Evolutionary conservation across 2,329 filamentous ascomycete species (phyloP).

Genomic region (Amauroascus niger): DNA sequence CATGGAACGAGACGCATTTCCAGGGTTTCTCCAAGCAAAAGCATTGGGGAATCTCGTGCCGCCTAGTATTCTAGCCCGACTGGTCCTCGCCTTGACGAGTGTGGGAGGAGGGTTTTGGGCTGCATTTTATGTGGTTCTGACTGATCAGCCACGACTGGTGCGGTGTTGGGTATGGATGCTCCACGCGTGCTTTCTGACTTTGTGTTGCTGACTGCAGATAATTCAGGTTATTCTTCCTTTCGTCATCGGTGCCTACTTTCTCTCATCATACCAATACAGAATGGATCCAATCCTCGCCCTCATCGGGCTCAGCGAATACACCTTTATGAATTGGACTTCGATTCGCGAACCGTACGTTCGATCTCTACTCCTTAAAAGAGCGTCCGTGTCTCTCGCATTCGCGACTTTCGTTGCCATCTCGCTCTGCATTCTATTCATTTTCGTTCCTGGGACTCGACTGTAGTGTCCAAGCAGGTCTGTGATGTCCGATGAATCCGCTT

Average conservation of each 20-base stretch:
- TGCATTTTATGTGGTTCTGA: constrained; percentile 84
- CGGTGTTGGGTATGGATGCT: constrained; percentile 67
- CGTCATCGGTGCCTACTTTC: constrained; percentile 77
- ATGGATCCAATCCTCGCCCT: constrained; percentile 86
- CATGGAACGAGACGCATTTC: constrained; percentile 99
- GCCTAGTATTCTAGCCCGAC: constrained; percentile 71
- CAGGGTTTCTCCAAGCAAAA: constrained; percentile 88
- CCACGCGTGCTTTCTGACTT: not conserved
- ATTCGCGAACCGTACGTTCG: constrained; percentile 88
- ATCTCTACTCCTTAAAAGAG: constrained; percentile 71
- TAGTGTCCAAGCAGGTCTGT: not conserved
- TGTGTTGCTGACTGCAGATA: constrained; percentile 16
- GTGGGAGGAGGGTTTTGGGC: constrained; percentile 94
- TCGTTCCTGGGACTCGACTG: constrained; percentile 67
- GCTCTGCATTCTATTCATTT: constrained; percentile 82
- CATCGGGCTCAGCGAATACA: constrained; percentile 89
- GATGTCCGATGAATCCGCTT: not conserved
- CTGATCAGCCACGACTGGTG: constrained; percentile 62
- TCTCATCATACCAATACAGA: constrained; percentile 89
- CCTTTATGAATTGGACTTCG: constrained; percentile 79
- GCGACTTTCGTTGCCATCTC: constrained; percentile 68
- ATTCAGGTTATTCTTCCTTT: constrained; percentile 72
- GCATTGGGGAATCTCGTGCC: constrained; percentile 93
- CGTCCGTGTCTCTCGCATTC: constrained; percentile 67
- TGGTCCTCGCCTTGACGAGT: constrained; percentile 73